phyloP scores from a whole-genome alignment of 2,329 filamentous ascomycete genomes.

The Fusarium liriodendri region DNA sequence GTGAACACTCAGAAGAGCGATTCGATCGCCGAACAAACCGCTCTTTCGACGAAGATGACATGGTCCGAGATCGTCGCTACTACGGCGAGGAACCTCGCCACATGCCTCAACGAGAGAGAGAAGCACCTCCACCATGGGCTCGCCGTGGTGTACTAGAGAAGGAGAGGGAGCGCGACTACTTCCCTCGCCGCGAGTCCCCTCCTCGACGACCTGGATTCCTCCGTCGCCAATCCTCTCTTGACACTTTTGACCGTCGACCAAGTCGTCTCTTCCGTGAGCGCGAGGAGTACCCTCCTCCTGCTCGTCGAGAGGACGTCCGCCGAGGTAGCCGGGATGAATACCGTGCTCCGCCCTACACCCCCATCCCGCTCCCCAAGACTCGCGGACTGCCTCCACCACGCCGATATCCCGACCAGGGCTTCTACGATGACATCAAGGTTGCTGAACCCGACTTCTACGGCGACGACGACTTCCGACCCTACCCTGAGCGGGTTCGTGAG shows the following conservation, averaged over 20 bases:
- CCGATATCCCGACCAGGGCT: constrained; percentile 64
- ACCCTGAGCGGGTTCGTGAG: constrained; percentile 70
- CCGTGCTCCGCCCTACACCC: constrained; percentile 62
- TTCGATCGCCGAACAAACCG: constrained; percentile 58
- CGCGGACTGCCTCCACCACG: constrained; percentile 70
- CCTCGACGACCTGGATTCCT: constrained; percentile 74
- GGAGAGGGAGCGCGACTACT: constrained; percentile 66
- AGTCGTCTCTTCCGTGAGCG: constrained; percentile 60
- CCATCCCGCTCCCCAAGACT: constrained; percentile 77
- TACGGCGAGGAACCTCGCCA: constrained; percentile 66
- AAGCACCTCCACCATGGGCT: constrained; percentile 57
- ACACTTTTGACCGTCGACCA: constrained; percentile 83
- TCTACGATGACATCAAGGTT: constrained; percentile 74
- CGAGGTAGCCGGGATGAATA: constrained; percentile 61
- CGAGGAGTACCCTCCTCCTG: constrained; percentile 73
- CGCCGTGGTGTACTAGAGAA: constrained; percentile 67
- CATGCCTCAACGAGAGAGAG: constrained; percentile 46
- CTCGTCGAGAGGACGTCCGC: constrained; percentile 59
- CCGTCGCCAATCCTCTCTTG: constrained; percentile 87
- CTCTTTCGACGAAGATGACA: constrained; percentile 61
- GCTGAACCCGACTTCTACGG: constrained; percentile 76
- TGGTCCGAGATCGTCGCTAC: constrained; percentile 62
- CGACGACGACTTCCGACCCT: constrained; percentile 77
- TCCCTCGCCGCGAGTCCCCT: constrained; percentile 57
- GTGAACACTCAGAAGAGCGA: constrained; percentile 60